Percentiles rank a stretch among this genome's conserved stretches.
phyloP scores from a whole-genome alignment of 192 early-diverging fungal genomes.

The Dimargaris cristalligena region DNA sequence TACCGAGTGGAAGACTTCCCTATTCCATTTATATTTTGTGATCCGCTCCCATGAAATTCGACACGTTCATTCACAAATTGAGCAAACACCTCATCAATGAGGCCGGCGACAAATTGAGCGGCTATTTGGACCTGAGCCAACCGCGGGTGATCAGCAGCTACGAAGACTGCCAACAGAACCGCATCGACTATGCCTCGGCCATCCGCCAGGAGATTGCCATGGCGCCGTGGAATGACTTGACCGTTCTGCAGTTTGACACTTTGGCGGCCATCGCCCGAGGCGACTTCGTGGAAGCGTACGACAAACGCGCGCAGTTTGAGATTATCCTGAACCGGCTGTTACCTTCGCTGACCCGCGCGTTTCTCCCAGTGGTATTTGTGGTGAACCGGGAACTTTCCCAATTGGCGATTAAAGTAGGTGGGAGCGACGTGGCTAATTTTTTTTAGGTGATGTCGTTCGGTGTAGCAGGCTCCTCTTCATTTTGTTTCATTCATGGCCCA shows the following conservation, averaged over 20 bases:
- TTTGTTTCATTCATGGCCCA: background rate
- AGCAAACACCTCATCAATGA: background rate
- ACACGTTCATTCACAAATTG: background rate
- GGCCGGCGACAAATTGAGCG: background rate
- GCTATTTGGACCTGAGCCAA: background rate
- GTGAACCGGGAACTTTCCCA: conserved; percentile 38
- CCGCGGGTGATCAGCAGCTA: background rate
- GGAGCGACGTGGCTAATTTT: background rate
- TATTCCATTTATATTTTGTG: no score
- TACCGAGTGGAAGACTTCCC: no score
- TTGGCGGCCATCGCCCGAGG: background rate
- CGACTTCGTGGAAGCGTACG: background rate
- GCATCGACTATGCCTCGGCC: background rate
- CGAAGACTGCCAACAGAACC: background rate
- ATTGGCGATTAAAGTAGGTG: conserved; percentile 28
- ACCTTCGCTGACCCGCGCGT: conserved; percentile 26
- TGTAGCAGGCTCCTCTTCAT: background rate
- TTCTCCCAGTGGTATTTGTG: conserved; percentile 39
- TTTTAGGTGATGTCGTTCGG: background rate
- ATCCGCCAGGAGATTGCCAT: background rate
- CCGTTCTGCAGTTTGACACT: background rate
- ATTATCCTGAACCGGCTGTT: conserved; percentile 1
- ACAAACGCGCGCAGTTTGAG: background rate
- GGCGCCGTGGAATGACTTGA: background rate
- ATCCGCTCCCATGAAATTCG: background rate